Base-by-base conservation (phyloP, 768 basidiomycete species). In the Macrolepiota fuliginosa region DNA sequence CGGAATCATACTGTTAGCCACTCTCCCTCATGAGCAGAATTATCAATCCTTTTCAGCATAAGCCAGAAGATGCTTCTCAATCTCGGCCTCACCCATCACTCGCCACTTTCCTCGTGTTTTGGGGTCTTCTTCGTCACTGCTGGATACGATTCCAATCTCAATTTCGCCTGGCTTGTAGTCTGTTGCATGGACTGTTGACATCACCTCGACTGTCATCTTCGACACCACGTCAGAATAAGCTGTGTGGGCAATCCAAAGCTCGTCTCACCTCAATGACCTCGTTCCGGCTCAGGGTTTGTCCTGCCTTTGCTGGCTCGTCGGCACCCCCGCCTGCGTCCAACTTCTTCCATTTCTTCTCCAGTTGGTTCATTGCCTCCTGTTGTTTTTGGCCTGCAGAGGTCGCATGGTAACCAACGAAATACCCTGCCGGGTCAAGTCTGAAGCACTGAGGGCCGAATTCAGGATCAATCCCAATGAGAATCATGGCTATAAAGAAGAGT, bases 321-420 rank as follows among this genome's bases (percentile, higher is more conserved):
- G 88, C 91, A 22, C 92, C 92, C 56, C 77, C 77, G 15, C 91
- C 91, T 24, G 82, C 83, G 69, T 92, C 89, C 32, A 94, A 79
- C 73, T 94, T 94, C 81, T 98, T 99, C 96, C 94, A 98, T 73
- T 94, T 93, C 80, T 98, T 98, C 79, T 99, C 97, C 47, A 99
- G 81, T 70, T 94, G 91, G 73, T 98, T 98, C 88, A 96, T 97
- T 1, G 94, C 95, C 71, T 99, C 97, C 70, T 97, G 96, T 69
- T 98, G 97, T 69, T 99, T 98, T 73, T 92, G 91, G 0, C 97
- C 97, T 1, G 96, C 90, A 0, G 96, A 88, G 1, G 96, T 96
- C 9, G 97, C 97, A 67, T 98, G 96, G 80, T 96, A 98, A 0
- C 97, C 97, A 49, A 97, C 93, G 72, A 96, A 99, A 77, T 97